Base-by-base conservation (phyloP, 2,329 filamentous ascomycete genomes). In the Lecanoromycetidae sp. region DNA sequence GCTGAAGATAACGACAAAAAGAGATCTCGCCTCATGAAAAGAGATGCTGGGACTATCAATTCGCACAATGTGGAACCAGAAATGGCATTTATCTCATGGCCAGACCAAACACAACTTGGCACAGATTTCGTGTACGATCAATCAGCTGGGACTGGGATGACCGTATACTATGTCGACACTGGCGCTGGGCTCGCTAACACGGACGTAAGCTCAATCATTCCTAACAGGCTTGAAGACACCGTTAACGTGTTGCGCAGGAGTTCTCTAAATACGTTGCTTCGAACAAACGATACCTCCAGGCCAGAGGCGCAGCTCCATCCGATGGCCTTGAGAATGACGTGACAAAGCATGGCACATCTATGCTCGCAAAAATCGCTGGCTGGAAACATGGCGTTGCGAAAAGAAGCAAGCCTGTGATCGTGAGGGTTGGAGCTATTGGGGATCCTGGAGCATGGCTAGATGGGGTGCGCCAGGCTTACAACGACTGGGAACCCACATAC, bases 381-480 rank as follows among this genome's bases (percentile, higher is more conserved):
- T 34, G n/a, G 32, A 37, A 19, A 19, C 19, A 37, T 20, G 34
- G 34, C 15, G 34, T 37, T 37, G 34, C 34, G 34, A 37, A 37
- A 37, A 37, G 34, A 37, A 37, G 34, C 17, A 37, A 37, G 34
- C 34, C 34, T 37, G 17, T 37, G 17, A 22, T 37, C 34, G 34
- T 37, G 17, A 17, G 34, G 19, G 34, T 37, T 22, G n/a, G n/a
- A n/a, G n/a, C n/a, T n/a, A n/a, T n/a, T n/a, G n/a, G 32, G 8
- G 32, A 34, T 19, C 32, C 32, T 34, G 32, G 10, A 7, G 32
- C 32, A 34, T 34, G 32, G 32, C 32, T 34, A 19, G n/a, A 34
- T 6, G 32, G 32, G 3, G 32, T 34, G 12, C 10, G 3, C 15
- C 3, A 34, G 5, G 32, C 6, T 4, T 35, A 20, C 15, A 12